These are phyloP conservation scores for Acanthamoeba royreba DNA, from an alignment of 208 protist species.

Conservation along the genomic window DNA sequence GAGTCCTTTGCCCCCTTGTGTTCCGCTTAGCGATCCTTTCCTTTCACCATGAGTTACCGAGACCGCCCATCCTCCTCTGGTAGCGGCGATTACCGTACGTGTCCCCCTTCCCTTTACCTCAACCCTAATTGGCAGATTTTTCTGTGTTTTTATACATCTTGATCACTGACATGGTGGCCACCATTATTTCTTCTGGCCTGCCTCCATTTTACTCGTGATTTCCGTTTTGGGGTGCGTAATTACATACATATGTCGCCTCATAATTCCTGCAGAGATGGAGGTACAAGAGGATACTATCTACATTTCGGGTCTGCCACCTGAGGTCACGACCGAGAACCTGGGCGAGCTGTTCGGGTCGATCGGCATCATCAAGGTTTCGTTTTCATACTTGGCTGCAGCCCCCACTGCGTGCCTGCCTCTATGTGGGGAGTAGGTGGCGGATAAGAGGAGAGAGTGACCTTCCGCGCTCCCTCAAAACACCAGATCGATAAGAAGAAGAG, in stretches of 20 bases:
- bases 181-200: too few species aligned
- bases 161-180: not conserved
- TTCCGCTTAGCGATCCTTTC: too few species aligned
- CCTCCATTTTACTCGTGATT: too few species aligned
- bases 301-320: not conserved
- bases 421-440: too few species aligned
- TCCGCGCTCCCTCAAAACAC: not conserved
- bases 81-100: not conserved
- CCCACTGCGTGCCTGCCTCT: too few species aligned
- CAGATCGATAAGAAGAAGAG: slow-evolving; percentile 52
- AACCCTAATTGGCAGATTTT: not conserved
- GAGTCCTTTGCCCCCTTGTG: too few species aligned
- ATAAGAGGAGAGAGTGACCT: not conserved
- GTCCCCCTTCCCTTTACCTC: not conserved
- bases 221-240: too few species aligned
- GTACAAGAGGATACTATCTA: slow-evolving; percentile 47
- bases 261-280: not conserved
- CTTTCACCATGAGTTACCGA: not conserved
- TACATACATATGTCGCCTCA: not conserved
- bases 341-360: slow-evolving; percentile 47
- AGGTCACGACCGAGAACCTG: not conserved
- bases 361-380: slow-evolving; percentile 56
- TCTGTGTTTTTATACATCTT: too few species aligned
- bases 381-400: too few species aligned
- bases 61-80: not conserved